phyloP scores from a whole-genome alignment of 345 rosid species.

The Leavenworthia alabamica region DNA sequence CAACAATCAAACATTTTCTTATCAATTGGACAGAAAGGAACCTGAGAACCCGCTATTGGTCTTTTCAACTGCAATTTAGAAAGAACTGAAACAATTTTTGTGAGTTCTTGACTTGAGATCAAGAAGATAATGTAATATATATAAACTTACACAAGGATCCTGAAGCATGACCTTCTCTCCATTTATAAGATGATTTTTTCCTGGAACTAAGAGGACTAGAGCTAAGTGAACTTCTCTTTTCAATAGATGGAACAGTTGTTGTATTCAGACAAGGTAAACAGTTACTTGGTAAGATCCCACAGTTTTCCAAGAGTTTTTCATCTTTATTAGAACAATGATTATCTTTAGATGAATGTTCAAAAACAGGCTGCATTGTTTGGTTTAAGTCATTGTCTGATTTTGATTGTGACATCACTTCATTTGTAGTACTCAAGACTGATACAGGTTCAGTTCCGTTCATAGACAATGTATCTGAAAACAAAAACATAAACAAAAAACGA shows the following conservation, averaged over 20 bases:
- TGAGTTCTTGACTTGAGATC: not conserved
- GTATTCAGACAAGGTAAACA: constrained; percentile 53
- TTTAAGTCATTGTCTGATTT: constrained; percentile 12
- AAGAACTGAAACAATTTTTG: constrained; percentile 28
- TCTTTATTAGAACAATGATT: constrained; percentile 29
- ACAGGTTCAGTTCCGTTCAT: constrained; percentile 33
- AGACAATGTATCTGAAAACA: constrained; percentile 46
- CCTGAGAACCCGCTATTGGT: constrained; percentile 56
- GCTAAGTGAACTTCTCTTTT: constrained; percentile 38
- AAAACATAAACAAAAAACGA: too few relatives aligned
- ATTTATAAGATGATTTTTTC: constrained; percentile 50
- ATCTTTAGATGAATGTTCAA: constrained; percentile 32
- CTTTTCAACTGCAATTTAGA: constrained; percentile 35
- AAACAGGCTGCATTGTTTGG: constrained; percentile 30
- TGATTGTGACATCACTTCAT: constrained; percentile 17
- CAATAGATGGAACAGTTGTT: constrained; percentile 34
- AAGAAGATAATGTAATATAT: not conserved
- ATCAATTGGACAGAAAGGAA: constrained; percentile 44
- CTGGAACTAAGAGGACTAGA: constrained; percentile 33
- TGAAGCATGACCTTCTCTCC: constrained; percentile 41
- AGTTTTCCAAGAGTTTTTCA: constrained; percentile 20
- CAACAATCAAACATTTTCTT: constrained; percentile 59
- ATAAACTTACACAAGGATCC: constrained; percentile 40
- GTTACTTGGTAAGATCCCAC: constrained; percentile 34
- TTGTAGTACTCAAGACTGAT: constrained; percentile 31